Conservation (phyloP, 768 basidiomycete genomes). For the Calocera viscosa region DNA sequence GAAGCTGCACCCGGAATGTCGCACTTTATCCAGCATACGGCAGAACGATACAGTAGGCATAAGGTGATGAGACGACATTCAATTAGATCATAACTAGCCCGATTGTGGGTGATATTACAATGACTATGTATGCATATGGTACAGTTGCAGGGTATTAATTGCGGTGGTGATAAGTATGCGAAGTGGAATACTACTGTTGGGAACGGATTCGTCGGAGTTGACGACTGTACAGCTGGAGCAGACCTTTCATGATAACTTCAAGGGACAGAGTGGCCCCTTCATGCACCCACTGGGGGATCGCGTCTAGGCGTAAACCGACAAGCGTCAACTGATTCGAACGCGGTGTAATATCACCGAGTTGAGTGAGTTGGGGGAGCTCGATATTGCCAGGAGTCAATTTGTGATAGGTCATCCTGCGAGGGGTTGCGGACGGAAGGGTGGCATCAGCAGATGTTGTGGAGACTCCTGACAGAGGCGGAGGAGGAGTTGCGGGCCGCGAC, state of each 20-base stretch:
- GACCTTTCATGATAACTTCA: conserved; percentile 71
- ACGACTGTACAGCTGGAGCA: conserved; percentile 62
- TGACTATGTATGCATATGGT: not conserved
- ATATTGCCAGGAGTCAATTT: conserved; percentile 15
- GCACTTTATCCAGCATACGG: no score
- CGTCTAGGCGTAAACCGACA: conserved; percentile 66
- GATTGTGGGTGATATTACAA: no score
- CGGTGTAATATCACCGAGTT: conserved; percentile 78
- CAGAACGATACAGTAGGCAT: no score
- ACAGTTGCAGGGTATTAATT: not conserved
- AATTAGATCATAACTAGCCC: no score
- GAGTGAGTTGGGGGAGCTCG: conserved; percentile 67
- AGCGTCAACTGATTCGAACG: conserved; percentile 80
- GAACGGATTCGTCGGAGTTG: conserved; percentile 28
- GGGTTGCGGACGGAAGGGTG: conserved; percentile 8
- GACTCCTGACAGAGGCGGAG: not conserved
- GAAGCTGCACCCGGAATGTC: no score
- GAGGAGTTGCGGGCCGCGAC: conserved; percentile 2
- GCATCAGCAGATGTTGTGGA: not conserved
- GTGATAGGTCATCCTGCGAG: conserved; percentile 14
- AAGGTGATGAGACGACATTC: no score
- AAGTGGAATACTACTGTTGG: not conserved
- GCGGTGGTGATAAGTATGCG: not conserved
- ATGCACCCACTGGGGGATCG: conserved; percentile 74
- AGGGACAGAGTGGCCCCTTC: conserved; percentile 75